phyloP scores from a whole-genome alignment of 306 rosid genomes.

The Myrica gale region DNA sequence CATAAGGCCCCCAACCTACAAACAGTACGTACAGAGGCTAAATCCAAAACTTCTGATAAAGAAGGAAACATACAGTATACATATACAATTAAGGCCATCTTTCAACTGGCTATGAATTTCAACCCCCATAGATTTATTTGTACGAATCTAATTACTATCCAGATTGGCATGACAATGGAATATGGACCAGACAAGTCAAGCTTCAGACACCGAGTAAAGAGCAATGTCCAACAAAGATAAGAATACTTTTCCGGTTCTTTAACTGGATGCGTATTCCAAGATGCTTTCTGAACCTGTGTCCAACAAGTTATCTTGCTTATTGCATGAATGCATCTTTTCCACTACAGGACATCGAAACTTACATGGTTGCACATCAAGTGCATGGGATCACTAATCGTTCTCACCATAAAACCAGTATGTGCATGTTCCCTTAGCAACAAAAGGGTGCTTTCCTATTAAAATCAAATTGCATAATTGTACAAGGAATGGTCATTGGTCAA shows the following conservation, averaged over 20 bases:
- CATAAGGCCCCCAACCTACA: conserved; percentile 94
- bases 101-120: not conserved
- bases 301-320: not conserved
- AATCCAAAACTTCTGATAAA: not conserved
- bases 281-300: not conserved
- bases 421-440: not conserved
- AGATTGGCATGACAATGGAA: not conserved
- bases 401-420: no score
- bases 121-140: not conserved
- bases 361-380: no score
- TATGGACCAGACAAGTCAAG: not conserved
- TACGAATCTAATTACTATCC: not conserved
- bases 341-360: not conserved
- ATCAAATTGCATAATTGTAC: no score
- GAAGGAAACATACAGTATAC: conserved; percentile 1
- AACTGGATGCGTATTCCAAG: not conserved
- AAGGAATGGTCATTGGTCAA: no score
- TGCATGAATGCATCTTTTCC: not conserved
- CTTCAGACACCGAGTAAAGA: not conserved
- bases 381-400: not conserved
- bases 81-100: conserved; percentile 4
- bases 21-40: conserved; percentile 20
- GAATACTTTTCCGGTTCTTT: not conserved
- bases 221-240: not conserved
- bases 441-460: not conserved